A percentile compares a stretch with the other conserved stretches of the same genome.
phyloP scores from a whole-genome alignment of 2,329 filamentous ascomycete genomes.

The Magnaporthiopsis rhizophila region DNA sequence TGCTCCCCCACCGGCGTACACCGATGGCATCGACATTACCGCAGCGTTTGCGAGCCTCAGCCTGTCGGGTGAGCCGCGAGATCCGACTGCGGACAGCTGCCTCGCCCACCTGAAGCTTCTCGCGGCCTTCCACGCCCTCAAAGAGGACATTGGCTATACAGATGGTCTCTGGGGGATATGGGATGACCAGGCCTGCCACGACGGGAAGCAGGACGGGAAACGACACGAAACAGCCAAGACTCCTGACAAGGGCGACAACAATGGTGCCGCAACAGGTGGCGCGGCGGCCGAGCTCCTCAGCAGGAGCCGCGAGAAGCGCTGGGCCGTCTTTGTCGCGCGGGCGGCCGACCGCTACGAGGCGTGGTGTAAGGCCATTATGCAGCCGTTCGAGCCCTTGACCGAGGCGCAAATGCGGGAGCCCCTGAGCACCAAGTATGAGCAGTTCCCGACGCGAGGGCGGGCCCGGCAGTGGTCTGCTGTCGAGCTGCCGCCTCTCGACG shows the following conservation, averaged over 20 bases:
- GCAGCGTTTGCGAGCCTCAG: conserved; percentile 6
- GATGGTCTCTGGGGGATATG: conserved; percentile 60
- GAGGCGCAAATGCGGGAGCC: conserved; percentile 26
- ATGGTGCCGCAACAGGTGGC: not conserved
- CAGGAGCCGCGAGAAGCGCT: conserved; percentile 61
- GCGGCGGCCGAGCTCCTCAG: conserved; percentile 32
- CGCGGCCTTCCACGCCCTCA: conserved; percentile 57
- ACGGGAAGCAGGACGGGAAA: conserved; percentile 7
- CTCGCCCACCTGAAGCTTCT: conserved; percentile 69
- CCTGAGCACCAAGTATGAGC: conserved; percentile 18
- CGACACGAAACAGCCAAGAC: not conserved
- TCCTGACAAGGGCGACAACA: not conserved
- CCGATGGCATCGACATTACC: not conserved
- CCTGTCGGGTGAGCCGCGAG: not conserved
- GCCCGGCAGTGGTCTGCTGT: conserved; percentile 2
- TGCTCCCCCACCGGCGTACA: not conserved
- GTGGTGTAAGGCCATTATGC: conserved; percentile 50
- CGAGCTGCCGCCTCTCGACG: conserved; percentile 29
- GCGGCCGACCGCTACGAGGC: conserved; percentile 60
- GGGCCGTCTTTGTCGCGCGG: conserved; percentile 60
- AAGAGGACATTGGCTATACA: conserved; percentile 56
- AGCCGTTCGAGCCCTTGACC: conserved; percentile 17
- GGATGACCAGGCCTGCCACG: conserved; percentile 30
- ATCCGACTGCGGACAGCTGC: conserved; percentile 47
- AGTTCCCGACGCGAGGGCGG: conserved; percentile 21